Base-by-base conservation (phyloP, 495 filamentous ascomycete species). In the Oidiodendron maius region DNA sequence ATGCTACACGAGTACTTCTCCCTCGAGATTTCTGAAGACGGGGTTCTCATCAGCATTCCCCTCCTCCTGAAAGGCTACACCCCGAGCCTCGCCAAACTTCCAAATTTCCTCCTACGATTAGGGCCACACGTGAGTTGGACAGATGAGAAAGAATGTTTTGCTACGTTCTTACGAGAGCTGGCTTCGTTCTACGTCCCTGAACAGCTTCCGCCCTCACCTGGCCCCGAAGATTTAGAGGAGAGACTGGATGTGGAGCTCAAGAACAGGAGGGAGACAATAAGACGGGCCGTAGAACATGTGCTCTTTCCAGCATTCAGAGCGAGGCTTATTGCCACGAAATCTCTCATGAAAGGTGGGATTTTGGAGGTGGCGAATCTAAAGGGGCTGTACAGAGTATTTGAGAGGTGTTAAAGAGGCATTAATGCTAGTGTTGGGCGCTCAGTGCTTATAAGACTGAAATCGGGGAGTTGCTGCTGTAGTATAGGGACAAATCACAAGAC, bases 1-100 rank as follows among this genome's bases (percentile, higher is more conserved):
- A 94, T 99, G 88, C 77, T 99, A 2, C 66, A 77, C 20, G 91
- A 96, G 62, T 99, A 99, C 65, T 96, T 99, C 69, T 78, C 82
- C 12, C 62, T 99, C 39, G 80, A 94, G 44, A 82, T 99, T 38
- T 86, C 84, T 3, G 77, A 76, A 10, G 72, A 84, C 0, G 94
- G 91, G 15, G 78, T 93, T 45, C 69, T 99, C 9, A 65, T 79
- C 12, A 78, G 78, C 44, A 81, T 99, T 40, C 94, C 94, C 0
- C 71, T 99, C 2, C 67, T 99, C 17, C 64, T 95, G 32, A 96
- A 89, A 65, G 89, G 89, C 2, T 99, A 97, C 61, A 81, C 80
- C 30, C 94, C 94, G 0, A 77, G 79, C 15, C 66, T 97, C 10
- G 85, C 81, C 12, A 97, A 96, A 59, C 72, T 99, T 1, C 93